Conservation (phyloP, 352 stramenopile species). For the Globisporangium orthogonon region DNA sequence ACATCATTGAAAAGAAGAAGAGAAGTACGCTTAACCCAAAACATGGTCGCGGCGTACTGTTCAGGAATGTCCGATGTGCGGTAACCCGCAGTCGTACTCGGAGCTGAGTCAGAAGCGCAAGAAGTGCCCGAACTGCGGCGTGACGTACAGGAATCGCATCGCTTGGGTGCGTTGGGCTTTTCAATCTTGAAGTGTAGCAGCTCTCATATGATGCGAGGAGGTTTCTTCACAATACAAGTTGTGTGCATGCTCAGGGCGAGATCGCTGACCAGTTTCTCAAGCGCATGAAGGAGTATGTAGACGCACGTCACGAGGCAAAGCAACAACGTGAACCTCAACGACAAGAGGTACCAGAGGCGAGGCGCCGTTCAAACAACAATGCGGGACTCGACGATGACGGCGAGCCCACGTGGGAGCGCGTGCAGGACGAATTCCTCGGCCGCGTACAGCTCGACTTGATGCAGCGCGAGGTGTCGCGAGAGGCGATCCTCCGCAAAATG, state of each 20-base stretch:
- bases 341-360: background rate
- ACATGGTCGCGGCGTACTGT: no score
- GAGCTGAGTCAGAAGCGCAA: slow-evolving; percentile 77
- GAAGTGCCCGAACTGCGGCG: slow-evolving; percentile 71
- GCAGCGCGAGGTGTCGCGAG: slow-evolving; percentile 41
- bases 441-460: slow-evolving; percentile 55
- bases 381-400: background rate
- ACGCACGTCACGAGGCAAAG: slow-evolving; percentile 10
- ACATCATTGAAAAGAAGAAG: no score
- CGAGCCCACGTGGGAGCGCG: slow-evolving; percentile 32
- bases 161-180: slow-evolving; percentile 34
- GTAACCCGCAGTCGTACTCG: slow-evolving; percentile 67
- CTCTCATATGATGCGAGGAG: background rate
- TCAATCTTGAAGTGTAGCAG: background rate
- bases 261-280: slow-evolving; percentile 57
- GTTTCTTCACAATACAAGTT: background rate
- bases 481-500: slow-evolving; percentile 43
- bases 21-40: no score
- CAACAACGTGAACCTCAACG: slow-evolving; percentile 12
- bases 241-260: slow-evolving; percentile 24
- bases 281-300: slow-evolving; percentile 38
- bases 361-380: background rate
- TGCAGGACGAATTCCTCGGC: slow-evolving; percentile 57
- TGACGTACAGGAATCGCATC: slow-evolving; percentile 57
- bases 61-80: slow-evolving; percentile 59